Evolutionary conservation across 129 eudicot genomes (phyloP).

Genomic region (Ambrosia artemisiifolia): DNA sequence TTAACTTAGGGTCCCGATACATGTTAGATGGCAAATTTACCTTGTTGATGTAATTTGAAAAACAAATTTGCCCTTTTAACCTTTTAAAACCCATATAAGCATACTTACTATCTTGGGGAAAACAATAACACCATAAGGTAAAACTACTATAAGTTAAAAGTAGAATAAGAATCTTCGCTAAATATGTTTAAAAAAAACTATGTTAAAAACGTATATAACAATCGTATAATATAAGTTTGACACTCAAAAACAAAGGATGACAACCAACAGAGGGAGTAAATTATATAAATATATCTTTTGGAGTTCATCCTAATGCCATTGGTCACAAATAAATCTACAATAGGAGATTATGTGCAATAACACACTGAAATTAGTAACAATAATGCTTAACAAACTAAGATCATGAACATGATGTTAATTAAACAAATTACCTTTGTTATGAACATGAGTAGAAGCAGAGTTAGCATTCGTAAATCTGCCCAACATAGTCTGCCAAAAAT

Average conservation of each 20-base stretch:
- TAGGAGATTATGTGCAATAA: background rate
- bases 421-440: constrained; percentile 57
- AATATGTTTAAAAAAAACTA: background rate
- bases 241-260: background rate
- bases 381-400: background rate
- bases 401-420: constrained; percentile 4
- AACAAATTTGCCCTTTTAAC: background rate
- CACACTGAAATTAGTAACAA: background rate
- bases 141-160: background rate
- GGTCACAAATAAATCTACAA: background rate
- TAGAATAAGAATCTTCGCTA: background rate
- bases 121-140: background rate
- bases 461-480: constrained; percentile 51
- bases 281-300: background rate
- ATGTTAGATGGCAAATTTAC: background rate
- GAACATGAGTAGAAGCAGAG: constrained; percentile 58
- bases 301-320: background rate
- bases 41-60: background rate
- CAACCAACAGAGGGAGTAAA: background rate
- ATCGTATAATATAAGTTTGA: background rate
- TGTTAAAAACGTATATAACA: background rate
- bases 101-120: background rate
- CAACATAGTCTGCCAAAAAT: constrained; percentile 51
- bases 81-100: background rate
- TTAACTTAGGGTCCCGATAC: background rate